Evolutionary conservation across 1,139 yeast genomes (phyloP).

Genomic region (Pichia sp.): DNA sequence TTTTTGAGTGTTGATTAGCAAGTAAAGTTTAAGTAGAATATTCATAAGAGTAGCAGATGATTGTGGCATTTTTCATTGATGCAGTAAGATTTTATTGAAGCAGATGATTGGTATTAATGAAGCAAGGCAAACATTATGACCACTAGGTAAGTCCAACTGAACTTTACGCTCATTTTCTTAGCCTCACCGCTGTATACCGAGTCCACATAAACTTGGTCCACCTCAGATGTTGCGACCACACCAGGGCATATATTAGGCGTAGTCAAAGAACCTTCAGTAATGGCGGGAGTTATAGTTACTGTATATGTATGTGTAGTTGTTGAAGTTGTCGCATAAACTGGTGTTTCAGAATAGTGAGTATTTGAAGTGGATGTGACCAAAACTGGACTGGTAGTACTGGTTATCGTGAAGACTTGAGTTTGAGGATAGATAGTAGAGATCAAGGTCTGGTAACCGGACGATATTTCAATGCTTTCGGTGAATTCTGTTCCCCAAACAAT

Average conservation of each 20-base stretch:
- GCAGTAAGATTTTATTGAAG: background rate
- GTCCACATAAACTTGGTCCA: background rate
- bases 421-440: background rate
- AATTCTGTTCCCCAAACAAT: background rate
- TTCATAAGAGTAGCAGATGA: background rate
- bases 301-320: constrained; percentile 4
- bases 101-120: background rate
- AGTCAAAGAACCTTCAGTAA: background rate
- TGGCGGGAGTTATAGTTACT: background rate
- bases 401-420: background rate
- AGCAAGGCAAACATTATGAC: background rate
- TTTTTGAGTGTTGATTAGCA: background rate
- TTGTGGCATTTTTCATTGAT: background rate
- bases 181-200: background rate
- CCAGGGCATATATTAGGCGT: background rate
- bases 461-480: background rate
- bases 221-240: background rate
- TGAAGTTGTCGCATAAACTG: background rate
- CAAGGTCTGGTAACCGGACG: constrained; percentile 1
- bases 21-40: background rate
- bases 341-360: background rate
- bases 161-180: background rate
- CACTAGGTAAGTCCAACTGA: background rate
- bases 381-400: background rate
- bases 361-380: background rate